Conservation (phyloP, 1,284 basidiomycete species). For the Cutaneotrichosporon dermatis region DNA sequence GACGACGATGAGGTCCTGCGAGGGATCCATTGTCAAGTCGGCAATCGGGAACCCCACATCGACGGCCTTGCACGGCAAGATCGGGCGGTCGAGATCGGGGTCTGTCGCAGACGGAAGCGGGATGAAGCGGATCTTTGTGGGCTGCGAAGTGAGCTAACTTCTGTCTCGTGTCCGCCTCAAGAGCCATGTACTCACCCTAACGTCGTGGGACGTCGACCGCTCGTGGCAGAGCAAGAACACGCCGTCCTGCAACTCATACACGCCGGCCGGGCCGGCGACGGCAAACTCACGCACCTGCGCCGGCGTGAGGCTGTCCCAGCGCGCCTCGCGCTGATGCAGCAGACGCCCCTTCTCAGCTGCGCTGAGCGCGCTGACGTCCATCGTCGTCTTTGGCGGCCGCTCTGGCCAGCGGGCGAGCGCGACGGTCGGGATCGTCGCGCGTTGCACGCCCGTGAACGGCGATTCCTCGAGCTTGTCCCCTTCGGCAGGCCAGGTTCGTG, state of each 20-base stretch:
- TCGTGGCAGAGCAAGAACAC: constrained; percentile 44
- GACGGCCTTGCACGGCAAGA: constrained; percentile 20
- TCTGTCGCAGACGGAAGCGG: constrained; percentile 40
- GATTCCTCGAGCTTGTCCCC: constrained; percentile 8
- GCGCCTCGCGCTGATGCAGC: constrained; percentile 27
- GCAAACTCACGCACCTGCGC: constrained; percentile 21
- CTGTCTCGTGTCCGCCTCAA: too few relatives aligned
- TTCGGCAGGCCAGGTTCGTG: background rate
- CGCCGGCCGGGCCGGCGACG: constrained; percentile 35
- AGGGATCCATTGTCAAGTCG: constrained; percentile 48
- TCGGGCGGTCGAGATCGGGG: constrained; percentile 32
- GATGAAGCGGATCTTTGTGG: constrained; percentile 35
- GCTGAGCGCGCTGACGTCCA: constrained; percentile 15
- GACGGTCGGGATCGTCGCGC: constrained; percentile 19
- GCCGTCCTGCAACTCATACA: constrained; percentile 49
- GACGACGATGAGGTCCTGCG: constrained; percentile 47
- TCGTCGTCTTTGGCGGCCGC: constrained; percentile 8
- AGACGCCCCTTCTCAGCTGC: constrained; percentile 26
- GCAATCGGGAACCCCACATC: constrained; percentile 39
- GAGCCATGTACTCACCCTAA: background rate
- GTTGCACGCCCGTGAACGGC: constrained; percentile 20
- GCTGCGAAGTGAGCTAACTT: constrained; percentile 17
- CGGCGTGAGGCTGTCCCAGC: constrained; percentile 32
- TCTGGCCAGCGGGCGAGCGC: constrained; percentile 20
- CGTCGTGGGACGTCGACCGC: background rate